These are phyloP conservation scores for Exobasidium rhododendri DNA, from an alignment of 1,284 basidiomycete species.

Conservation along the genomic window DNA sequence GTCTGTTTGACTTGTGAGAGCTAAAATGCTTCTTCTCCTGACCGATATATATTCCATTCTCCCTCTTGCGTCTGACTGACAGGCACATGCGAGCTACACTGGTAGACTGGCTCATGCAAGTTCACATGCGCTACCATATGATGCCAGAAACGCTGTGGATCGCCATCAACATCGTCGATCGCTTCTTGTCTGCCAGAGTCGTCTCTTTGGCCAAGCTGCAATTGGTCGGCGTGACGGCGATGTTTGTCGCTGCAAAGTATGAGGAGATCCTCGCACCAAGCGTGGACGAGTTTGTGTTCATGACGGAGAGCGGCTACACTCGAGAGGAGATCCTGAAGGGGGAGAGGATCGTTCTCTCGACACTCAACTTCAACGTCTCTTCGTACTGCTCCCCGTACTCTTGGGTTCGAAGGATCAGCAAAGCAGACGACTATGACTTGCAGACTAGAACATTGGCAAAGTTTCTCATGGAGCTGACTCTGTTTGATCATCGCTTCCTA, in stretches of 20 bases:
- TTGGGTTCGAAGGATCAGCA: constrained; percentile 94
- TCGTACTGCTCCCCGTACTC: constrained; percentile 98
- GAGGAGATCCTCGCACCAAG: constrained; percentile 54
- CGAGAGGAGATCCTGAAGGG: constrained; percentile 90
- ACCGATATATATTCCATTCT: neutral
- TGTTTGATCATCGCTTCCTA: constrained; percentile 89
- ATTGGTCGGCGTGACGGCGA: constrained; percentile 65
- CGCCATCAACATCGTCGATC: constrained; percentile 66
- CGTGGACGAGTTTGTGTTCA: constrained; percentile 60
- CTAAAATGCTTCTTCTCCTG: too few relatives aligned
- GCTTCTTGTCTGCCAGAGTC: constrained; percentile 64
- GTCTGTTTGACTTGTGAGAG: too few relatives aligned
- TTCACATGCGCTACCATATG: constrained; percentile 68
- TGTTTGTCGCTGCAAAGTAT: constrained; percentile 68
- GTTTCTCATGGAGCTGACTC: constrained; percentile 93
- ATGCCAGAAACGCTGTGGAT: constrained; percentile 68
- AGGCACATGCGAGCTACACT: constrained; percentile 51
- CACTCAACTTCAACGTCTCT: constrained; percentile 90
- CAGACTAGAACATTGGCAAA: constrained; percentile 90
- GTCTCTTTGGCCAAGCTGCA: constrained; percentile 66
- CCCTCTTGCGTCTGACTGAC: too few relatives aligned
- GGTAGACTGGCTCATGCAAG: constrained; percentile 63
- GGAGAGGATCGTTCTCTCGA: constrained; percentile 78
- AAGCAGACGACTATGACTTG: constrained; percentile 95
- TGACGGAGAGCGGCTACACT: constrained; percentile 81